Base-by-base conservation (phyloP, 331 rosid species). In the Quercus tomentella region DNA sequence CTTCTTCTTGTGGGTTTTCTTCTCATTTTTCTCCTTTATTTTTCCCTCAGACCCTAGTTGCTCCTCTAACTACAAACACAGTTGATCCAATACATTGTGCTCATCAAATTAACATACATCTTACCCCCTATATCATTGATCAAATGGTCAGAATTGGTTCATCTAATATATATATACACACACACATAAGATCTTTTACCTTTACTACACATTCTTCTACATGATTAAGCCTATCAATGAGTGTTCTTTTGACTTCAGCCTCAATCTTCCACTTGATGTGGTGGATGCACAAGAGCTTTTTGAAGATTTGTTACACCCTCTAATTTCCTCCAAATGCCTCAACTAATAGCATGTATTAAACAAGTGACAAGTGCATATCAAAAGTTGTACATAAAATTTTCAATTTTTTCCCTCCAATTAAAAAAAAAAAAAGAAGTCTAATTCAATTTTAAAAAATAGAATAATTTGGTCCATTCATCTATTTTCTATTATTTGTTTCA, bases 321-420 rank as follows among this genome's bases (percentile, higher is more conserved):
- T 89, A 21, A 89, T 89, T 79, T 88, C 93, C 86, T 95, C 98
- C 80, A 92, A 28, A 69, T 85, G 88, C 84, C 88, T 83, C 86
- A 91, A 56, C 96, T 90, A 45, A 2, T 66, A 5, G 0, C 52
- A 20, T 28, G 11, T 16, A 73, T 30, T 18, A 17, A 25, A 37
- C 45, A 37, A 37, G 45, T 37, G 45, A 1, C n/a, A 45, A 17
- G 37, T 63, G 22, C 49, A 25, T 14, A 18, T 8, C 6, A 65
- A 33, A 52, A 26, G 5, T 21, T 28, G 45, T 5, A 70, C 37
- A 37, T 37, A 37, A 16, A 62, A 61, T 23, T 10, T n/a, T 37
- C 45, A 8, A 37, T 37, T 37, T 37, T 37, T 37, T 37, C 45
- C 45, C 12, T 37, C 0, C 45, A 37, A 37, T 37, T 8, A 37